Base-by-base conservation (phyloP, 2,329 filamentous ascomycete genomes). In the Lasiodiplodia sp. region DNA sequence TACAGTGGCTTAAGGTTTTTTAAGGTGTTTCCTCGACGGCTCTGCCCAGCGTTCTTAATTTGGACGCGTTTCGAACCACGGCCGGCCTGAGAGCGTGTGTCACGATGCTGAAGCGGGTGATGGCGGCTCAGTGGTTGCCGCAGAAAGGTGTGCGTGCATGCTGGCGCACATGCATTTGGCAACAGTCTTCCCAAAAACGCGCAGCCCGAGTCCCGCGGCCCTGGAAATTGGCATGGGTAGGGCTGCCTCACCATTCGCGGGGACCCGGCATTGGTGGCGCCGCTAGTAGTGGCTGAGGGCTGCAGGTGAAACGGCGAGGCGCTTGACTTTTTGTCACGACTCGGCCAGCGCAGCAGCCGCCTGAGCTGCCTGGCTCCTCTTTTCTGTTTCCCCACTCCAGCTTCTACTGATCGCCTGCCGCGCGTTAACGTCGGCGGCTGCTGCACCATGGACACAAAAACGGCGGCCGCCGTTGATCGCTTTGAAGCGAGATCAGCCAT, bases 231-330 rank as follows among this genome's bases (percentile, higher is more conserved):
- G 58, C 58, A 60, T 47, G 56, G 37, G 25, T 60, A 21, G 18
- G 37, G 56, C 56, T 31, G 14, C 12, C 28, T 31, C 12, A 34
- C 28, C n/a, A 44, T 58, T 58, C 56, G 37, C 28, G 37, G 55
- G n/a, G 55, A 12, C 3, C 44, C 44, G 58, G 28, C n/a, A 51
- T 28, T 62, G 23, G 40, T 51, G 58, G 58, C 58, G 23, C 47
- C 18, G 58, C 58, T 62, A 62, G 40, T 31, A 51, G 60, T 64
- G 60, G 60, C 60, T 51, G 60, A 25, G 47, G 44, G 21, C 10
- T 12, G 18, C 18, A 64, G 8, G 25, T 64, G 60, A 64, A 64
- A 64, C 60, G 31, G 44, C 60, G 51, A 28, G 40, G 25, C 58
- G 58, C 40, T 18, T 8, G 40, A 21, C 18, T 47, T 47, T 47